Evolutionary conservation across 1,284 basidiomycete genomes (phyloP), one percentile per base, ranked within the genome.

Genomic region (Singerocomus inundabilis): DNA sequence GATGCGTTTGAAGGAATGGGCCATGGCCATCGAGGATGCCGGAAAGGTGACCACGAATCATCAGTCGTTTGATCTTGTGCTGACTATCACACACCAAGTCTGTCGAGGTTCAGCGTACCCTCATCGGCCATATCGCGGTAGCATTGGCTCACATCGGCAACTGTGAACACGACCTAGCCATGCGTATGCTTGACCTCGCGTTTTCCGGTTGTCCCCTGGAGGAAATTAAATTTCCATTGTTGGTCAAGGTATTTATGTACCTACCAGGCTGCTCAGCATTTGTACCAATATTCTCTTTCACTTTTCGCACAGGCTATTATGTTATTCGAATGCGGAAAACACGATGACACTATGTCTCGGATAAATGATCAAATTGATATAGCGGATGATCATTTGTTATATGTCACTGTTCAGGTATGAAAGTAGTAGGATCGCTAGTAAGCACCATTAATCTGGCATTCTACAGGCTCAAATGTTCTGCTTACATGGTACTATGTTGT

Each of bases 191-290:
- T 32, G 56, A 57, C 16, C n/a, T 26, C 18, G 33, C 26, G 12
- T 49, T 57, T 16, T 42, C 47, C 15, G 35, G 37, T 29, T 49
- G 56, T 15, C 5, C 9, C 11, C 12, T 30, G 2, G 29, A 32
- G 2, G 41, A 59, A 13, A 54, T 24, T 11, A 44, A 28, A 35
- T 57, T 59, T 30, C 40, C 59, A 18, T 24, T 56, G 15, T 36
- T 59, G 0, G 32, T 57, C 13, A 59, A 47, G 43, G 56, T 48
- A 28, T n/a, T 16, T 48, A 28, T n/a, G 6, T 7, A 11, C n/a
- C 4, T 16, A n/a, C 28, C 6, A n/a, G n/a, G 2, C 2, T 12
- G 5, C 4, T 12, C 6, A 0, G 7, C 12, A 7, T 9, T 26
- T 6, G 15, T 25, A 15, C n/a, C 5, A 3, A 39, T 28, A 3